A percentile compares a stretch with the other conserved stretches of the same genome.
Evolutionary conservation across 148 eudicot species (phyloP).

Genomic region (Vaccinium macrocarpon): DNA sequence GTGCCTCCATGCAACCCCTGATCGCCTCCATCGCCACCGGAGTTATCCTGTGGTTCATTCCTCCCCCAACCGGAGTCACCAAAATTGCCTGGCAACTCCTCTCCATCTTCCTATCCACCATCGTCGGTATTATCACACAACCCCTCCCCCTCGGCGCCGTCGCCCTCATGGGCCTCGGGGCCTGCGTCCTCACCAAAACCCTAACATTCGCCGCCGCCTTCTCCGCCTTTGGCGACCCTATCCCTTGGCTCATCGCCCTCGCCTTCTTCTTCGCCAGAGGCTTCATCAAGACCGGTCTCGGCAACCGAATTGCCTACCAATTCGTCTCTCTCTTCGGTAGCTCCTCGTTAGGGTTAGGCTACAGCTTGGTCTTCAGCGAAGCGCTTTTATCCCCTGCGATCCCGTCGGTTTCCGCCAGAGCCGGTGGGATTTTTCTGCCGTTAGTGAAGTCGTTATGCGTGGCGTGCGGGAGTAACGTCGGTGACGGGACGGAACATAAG

Average conservation of each 20-base stretch:
- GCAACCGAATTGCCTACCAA: slow-evolving; percentile 76
- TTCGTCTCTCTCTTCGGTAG: slow-evolving; percentile 71
- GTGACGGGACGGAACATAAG: slow-evolving; percentile 82
- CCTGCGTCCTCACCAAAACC: slow-evolving; percentile 78
- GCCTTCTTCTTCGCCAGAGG: slow-evolving; percentile 97
- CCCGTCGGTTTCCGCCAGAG: slow-evolving; percentile 87
- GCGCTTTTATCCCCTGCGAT: slow-evolving; percentile 91
- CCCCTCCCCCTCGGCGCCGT: slow-evolving; percentile 93
- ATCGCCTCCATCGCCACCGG: slow-evolving; percentile 71
- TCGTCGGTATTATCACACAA: slow-evolving; percentile 85
- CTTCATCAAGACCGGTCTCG: slow-evolving; percentile 86
- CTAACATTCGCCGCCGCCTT: slow-evolving; percentile 85
- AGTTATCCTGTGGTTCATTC: slow-evolving; percentile 67
- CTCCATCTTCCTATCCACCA: slow-evolving; percentile 75
- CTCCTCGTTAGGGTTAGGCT: slow-evolving; percentile 73
- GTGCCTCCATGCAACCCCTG: slow-evolving; percentile 66
- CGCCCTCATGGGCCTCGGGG: slow-evolving; percentile 76
- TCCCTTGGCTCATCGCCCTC: slow-evolving; percentile 86
- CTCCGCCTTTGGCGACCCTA: slow-evolving; percentile 90
- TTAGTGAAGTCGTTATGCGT: slow-evolving; percentile 72
- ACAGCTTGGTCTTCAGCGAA: slow-evolving; percentile 78
- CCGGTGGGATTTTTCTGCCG: slow-evolving; percentile 88
- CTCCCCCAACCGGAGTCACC: slow-evolving; percentile 69
- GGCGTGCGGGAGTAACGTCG: slow-evolving; percentile 84
- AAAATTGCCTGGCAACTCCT: slow-evolving; percentile 75